Evolutionary conservation across 2,329 filamentous ascomycete genomes (phyloP), one percentile per base, ranked within the genome.

Genomic region (Amauroascus niger): DNA sequence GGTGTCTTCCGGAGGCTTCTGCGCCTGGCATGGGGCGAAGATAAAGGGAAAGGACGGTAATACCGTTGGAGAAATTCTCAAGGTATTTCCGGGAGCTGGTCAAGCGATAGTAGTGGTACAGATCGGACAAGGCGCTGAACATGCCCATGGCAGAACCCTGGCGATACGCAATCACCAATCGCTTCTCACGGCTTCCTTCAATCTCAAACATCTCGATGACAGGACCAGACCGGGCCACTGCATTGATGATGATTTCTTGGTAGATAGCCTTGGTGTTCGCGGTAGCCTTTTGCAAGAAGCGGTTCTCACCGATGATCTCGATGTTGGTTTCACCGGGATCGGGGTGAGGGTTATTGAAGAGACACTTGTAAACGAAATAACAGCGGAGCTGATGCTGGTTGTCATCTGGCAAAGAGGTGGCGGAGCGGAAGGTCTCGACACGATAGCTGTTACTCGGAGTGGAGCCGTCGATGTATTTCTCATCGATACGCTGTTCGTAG

Each of bases 131-230:
- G 26, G 93, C 89, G 62, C 90, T 95, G 79, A 98, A 98, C 64
- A 98, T 77, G 59, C 93, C 93, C 62, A 88, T 79, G 28, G 93
- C 93, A 16, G 91, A 95, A 59, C 90, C 85, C 62, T 91, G 88
- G 63, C 91, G 89, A 78, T 96, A 97, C 44, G 90, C 93, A 63
- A 98, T 80, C 53, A 98, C 89, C 57, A 98, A 76, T 63, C 93
- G 82, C 80, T 96, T 97, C 76, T 98, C 93, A 30, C 86, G 81
- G 16, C 85, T 87, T 61, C 81, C 88, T 66, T 95, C 88, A 53
- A 98, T 90, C 67, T 98, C 91, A 64, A 95, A 98, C 69, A 95
- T 88, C 72, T 98, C 91, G 61, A 98, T 97, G 62, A 98, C 93
- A 2, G 93, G 93, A 5, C 93, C 93, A 32, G 88, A 91, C 58